These are phyloP conservation scores for Lipomyces chichibuensis DNA, from an alignment of 805 yeast genomes.

Conservation along the genomic window DNA sequence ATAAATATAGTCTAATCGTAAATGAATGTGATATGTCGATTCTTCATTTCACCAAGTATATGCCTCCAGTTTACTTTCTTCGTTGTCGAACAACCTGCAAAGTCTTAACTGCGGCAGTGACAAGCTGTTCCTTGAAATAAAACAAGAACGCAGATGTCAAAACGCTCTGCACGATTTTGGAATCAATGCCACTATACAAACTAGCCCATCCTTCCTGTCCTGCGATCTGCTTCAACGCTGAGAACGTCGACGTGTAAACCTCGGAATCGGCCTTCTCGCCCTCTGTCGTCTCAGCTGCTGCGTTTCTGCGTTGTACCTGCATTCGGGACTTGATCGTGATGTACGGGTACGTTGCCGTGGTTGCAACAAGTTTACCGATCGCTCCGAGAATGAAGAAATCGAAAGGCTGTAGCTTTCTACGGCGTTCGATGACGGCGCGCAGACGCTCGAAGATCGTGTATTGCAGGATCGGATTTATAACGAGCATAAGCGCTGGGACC, in stretches of 20 bases:
- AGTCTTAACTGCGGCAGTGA: constrained; percentile 39
- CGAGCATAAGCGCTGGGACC: constrained; percentile 83
- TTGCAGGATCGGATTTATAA: constrained; percentile 86
- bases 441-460: constrained; percentile 89
- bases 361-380: constrained; percentile 85
- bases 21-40: background rate
- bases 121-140: constrained; percentile 85
- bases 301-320: constrained; percentile 52
- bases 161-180: constrained; percentile 82
- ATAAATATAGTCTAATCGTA: background rate
- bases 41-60: background rate
- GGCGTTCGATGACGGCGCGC: constrained; percentile 63
- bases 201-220: constrained; percentile 72
- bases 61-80: background rate
- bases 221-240: constrained; percentile 58
- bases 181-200: constrained; percentile 77
- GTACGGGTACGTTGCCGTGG: constrained; percentile 86
- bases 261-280: constrained; percentile 34
- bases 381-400: constrained; percentile 91
- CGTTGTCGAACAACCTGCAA: constrained; percentile 7
- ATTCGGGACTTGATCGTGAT: constrained; percentile 86
- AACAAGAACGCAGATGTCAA: constrained; percentile 87
- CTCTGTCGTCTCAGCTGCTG: constrained; percentile 49
- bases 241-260: constrained; percentile 36
- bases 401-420: constrained; percentile 59